Base-by-base conservation (phyloP, 2,329 filamentous ascomycete genomes). In the Fusarium tuaranense region DNA sequence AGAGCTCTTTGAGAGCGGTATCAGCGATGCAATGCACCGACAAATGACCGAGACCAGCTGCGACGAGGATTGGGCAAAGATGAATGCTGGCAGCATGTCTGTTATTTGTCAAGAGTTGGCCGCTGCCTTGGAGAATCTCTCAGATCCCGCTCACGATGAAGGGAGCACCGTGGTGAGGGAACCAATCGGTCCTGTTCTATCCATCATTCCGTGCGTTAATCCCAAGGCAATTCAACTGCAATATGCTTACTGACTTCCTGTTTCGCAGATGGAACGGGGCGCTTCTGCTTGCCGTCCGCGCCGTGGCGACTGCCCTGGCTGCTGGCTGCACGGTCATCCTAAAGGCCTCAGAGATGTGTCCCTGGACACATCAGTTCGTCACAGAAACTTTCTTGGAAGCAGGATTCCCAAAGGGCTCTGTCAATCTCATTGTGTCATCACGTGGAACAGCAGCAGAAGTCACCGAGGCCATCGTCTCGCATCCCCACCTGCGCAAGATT, bases 211-310 rank as follows among this genome's bases (percentile, higher is more conserved):
- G 39, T 44, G 13, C 7, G 39, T 44, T n/a, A 20, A n/a, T 12
- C 5, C 0, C 10, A 13, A 41, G 9, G 39, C 10, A 44, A 2
- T 6, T 13, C 7, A 1, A 20, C 1, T 12, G 7, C 3, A 2
- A 20, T 13, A 44, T 4, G 2, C 9, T 44, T 13, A 7, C 39
- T 44, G n/a, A 13, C 10, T 0, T 44, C 20, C 20, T 44, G 2
- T 20, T 20, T 5, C n/a, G 10, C 5, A 44, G 39, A 12, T 44
- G 39, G 39, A 44, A 44, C 10, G 39, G 39, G 0, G 39, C 39
- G 2, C n/a, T 41, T 7, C 3, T 41, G 39, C 39, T 41, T 13
- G 39, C 39, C 12, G 39, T 44, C 39, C 10, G 39, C 1, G 39
- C 39, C 10, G 39, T 44, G 5, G 39, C 5, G 10, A 44, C 39